Conservation (phyloP, 1,139 yeast genomes). For the Taphrina flavorubra region DNA sequence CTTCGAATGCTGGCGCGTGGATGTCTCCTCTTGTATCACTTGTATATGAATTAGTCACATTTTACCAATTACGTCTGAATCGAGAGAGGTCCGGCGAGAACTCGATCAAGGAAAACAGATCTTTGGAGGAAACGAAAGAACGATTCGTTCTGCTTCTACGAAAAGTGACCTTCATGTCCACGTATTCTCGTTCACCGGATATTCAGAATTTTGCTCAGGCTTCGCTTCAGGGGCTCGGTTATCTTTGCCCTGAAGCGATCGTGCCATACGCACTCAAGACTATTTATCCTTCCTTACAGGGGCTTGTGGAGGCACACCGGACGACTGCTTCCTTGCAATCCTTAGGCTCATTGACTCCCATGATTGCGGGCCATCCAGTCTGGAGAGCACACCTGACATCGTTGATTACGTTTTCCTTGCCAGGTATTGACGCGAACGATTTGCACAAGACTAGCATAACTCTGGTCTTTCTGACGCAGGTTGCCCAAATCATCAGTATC, state of each 20-base stretch:
- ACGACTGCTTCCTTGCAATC: slow-evolving; percentile 74
- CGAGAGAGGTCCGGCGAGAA: slow-evolving; percentile 49
- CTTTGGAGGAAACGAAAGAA: slow-evolving; percentile 59
- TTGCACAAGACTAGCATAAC: slow-evolving; percentile 73
- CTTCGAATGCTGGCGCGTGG: slow-evolving; percentile 90
- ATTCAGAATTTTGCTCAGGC: slow-evolving; percentile 55
- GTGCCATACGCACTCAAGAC: slow-evolving; percentile 73
- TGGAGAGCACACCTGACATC: slow-evolving; percentile 82
- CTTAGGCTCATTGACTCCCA: slow-evolving; percentile 69
- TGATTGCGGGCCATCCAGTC: slow-evolving; percentile 67
- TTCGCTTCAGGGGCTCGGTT: slow-evolving; percentile 65
- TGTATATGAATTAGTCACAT: slow-evolving; percentile 55
- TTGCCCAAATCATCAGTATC: slow-evolving; percentile 76
- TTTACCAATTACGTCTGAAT: slow-evolving; percentile 52
- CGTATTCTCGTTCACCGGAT: slow-evolving; percentile 73
- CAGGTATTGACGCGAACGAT: slow-evolving; percentile 91
- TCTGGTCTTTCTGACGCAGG: slow-evolving; percentile 70
- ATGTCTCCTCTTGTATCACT: slow-evolving; percentile 70
- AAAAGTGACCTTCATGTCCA: slow-evolving; percentile 70
- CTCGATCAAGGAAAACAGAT: slow-evolving; percentile 50
- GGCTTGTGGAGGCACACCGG: slow-evolving; percentile 80
- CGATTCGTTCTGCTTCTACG: slow-evolving; percentile 64
- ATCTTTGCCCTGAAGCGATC: slow-evolving; percentile 65
- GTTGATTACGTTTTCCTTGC: slow-evolving; percentile 68
- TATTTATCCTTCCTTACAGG: slow-evolving; percentile 80